Conservation (phyloP, 73 alveolate genomes). For the Symbiodinium natans region DNA sequence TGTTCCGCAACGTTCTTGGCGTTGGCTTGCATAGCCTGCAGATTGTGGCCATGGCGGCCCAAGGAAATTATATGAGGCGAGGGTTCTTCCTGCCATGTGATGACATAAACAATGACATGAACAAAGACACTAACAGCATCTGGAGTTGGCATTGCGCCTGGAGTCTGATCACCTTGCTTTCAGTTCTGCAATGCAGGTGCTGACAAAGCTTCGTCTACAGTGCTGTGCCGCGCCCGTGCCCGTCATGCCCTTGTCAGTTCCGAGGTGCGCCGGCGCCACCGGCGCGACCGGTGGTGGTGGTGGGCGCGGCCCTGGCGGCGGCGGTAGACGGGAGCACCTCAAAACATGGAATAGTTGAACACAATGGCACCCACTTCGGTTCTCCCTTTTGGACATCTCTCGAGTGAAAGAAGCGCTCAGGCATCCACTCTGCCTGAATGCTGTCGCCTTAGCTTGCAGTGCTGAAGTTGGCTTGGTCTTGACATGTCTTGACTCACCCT, state of each 20-base stretch:
- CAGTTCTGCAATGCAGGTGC: too few species aligned
- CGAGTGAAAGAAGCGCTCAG: not conserved
- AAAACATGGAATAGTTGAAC: too few species aligned
- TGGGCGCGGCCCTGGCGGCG: constrained; percentile 25
- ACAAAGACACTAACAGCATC: too few species aligned
- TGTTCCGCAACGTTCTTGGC: not conserved
- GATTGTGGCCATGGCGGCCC: too few species aligned
- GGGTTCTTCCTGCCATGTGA: too few species aligned
- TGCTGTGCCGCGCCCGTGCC: too few species aligned
- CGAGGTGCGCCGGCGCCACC: constrained; percentile 23
- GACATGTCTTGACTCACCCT: not conserved
- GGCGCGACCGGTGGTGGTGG: constrained; percentile 42
- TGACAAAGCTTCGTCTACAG: too few species aligned
- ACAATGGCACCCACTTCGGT: too few species aligned
- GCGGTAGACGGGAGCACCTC: constrained; percentile 3
- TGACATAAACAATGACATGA: too few species aligned
- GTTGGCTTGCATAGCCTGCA: not conserved
- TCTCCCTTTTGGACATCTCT: not conserved
- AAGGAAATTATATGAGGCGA: too few species aligned
- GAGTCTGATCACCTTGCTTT: not conserved
- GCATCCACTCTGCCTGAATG: not conserved
- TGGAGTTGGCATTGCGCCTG: not conserved
- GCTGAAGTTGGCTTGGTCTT: too few species aligned
- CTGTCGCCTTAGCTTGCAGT: not conserved
- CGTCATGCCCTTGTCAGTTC: not conserved